A percentile compares a stretch with the other conserved stretches of the same genome.
Evolutionary conservation across 805 yeast genomes (phyloP).

Genomic region (Teunomyces funiuensis): DNA sequence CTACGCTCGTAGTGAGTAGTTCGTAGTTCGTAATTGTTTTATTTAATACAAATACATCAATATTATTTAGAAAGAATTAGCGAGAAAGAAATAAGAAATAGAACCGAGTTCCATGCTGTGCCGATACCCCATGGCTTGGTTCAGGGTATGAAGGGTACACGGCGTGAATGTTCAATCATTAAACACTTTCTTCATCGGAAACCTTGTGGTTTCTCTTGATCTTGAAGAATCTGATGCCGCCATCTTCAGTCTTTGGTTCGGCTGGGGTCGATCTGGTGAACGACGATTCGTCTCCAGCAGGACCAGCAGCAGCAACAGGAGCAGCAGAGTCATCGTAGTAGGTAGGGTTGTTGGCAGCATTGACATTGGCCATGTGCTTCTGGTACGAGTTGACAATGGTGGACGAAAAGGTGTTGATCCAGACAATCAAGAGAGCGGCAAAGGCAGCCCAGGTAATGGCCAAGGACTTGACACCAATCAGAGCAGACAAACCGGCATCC

Average conservation of each 20-base stretch:
- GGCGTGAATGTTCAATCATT: constrained; percentile 9
- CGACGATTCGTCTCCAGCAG: constrained; percentile 39
- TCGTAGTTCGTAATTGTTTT: too few species aligned
- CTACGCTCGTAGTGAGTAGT: too few species aligned
- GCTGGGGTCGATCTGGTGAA: constrained; percentile 40
- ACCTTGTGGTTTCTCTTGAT: constrained; percentile 56
- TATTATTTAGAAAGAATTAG: constrained; percentile 4
- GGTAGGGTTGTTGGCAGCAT: constrained; percentile 23
- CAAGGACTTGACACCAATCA: constrained; percentile 56
- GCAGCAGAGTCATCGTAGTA: constrained; percentile 17
- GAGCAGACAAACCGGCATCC: constrained; percentile 41
- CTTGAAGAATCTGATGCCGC: constrained; percentile 75
- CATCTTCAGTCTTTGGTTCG: constrained; percentile 35
- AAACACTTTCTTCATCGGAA: constrained; percentile 46
- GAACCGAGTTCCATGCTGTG: constrained; percentile 1
- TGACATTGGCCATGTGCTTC: constrained; percentile 46
- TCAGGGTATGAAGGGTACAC: not conserved
- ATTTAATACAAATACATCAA: constrained; percentile 1
- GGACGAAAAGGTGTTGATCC: constrained; percentile 53
- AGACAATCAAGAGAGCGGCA: constrained; percentile 49
- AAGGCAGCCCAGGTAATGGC: constrained; percentile 75
- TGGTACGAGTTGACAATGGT: constrained; percentile 49
- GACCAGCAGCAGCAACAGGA: constrained; percentile 21
- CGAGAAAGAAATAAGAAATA: not conserved
- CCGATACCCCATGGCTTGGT: not conserved